phyloP scores from a whole-genome alignment of 2,329 filamentous ascomycete species.

The Sporothrix dimorphospora region DNA sequence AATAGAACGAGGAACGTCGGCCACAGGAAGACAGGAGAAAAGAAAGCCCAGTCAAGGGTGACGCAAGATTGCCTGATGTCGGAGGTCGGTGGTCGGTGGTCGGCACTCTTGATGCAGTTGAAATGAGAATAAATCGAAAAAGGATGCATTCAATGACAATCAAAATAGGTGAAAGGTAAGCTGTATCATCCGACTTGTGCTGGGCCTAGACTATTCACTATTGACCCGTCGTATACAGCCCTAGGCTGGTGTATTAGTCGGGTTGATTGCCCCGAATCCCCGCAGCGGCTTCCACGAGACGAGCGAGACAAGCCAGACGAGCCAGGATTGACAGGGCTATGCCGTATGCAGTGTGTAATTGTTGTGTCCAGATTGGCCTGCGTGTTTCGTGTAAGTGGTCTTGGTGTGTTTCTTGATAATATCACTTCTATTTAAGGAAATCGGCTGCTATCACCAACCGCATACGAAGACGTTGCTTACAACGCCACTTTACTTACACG shows the following conservation, averaged over 20 bases:
- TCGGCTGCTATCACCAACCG: not conserved
- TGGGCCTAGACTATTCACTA: not conserved
- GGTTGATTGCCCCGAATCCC: constrained; percentile 27
- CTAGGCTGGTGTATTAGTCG: constrained; percentile 15
- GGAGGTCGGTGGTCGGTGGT: constrained; percentile 4
- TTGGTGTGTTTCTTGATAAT: not conserved
- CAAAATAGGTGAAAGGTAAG: not conserved
- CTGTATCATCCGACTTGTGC: not conserved
- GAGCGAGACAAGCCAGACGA: not conserved
- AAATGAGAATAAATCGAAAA: not conserved
- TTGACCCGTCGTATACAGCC: not conserved
- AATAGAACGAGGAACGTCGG: not conserved
- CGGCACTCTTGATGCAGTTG: not conserved
- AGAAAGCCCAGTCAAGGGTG: not conserved
- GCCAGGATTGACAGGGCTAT: not conserved
- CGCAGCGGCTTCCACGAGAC: not conserved
- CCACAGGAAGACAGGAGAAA: not conserved
- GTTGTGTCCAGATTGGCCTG: not conserved
- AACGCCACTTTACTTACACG: not conserved
- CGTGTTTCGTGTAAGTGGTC: constrained; percentile 8
- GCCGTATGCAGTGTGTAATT: not conserved
- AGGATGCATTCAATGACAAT: not conserved
- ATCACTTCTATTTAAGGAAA: constrained; percentile 17
- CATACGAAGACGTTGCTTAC: not conserved
- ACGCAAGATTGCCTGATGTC: not conserved